Evolutionary conservation across 2,329 filamentous ascomycete species (phyloP), one percentile per base, ranked within the genome.

Genomic region (Zymoseptoria tritici): DNA sequence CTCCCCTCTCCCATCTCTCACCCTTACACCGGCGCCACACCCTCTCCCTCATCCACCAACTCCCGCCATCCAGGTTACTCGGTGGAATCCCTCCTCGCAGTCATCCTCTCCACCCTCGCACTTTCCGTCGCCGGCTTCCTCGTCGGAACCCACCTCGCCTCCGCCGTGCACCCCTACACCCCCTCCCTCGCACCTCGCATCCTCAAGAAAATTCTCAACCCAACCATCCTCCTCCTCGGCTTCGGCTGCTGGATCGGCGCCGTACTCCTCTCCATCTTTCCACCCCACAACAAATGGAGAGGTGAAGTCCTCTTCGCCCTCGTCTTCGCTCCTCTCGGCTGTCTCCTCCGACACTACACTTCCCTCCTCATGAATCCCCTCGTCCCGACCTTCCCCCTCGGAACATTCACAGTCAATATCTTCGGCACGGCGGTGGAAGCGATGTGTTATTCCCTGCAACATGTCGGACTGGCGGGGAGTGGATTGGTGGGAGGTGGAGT

Each of bases 341-440:
- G 88, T 66, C 75, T 96, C 0, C 71, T 81, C 0, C 83, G 93
- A 3, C 96, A 89, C 76, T 92, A 91, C 71, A 74, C 83, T 1
- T 88, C 88, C 0, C 71, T 89, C 6, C 73, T 78, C 22, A 81
- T 96, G n/a, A 97, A 97, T 68, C 77, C 82, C 0, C 79, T 83
- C 20, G 66, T 85, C 0, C 73, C 84, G 0, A 76, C 81, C 0
- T 97, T 97, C 66, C 93, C 93, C 0, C 73, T 97, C 0, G 93
- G 93, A 2, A 97, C 93, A 0, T 96, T 97, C 68, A 76, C 78
- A 0, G 90, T 88, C 26, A 97, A 97, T 69, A 79, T 95, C 4
- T 72, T 87, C 13, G 93, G 92, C 4, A 91, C 90, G 0, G 81
- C 81, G 0, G 74, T 96, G 16, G 73, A 95, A 55, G 91, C 84